Evolutionary conservation across 176 grass and related monocot species (phyloP), one percentile per base, ranked within the genome.

Genomic region (Lolium rigidum): DNA sequence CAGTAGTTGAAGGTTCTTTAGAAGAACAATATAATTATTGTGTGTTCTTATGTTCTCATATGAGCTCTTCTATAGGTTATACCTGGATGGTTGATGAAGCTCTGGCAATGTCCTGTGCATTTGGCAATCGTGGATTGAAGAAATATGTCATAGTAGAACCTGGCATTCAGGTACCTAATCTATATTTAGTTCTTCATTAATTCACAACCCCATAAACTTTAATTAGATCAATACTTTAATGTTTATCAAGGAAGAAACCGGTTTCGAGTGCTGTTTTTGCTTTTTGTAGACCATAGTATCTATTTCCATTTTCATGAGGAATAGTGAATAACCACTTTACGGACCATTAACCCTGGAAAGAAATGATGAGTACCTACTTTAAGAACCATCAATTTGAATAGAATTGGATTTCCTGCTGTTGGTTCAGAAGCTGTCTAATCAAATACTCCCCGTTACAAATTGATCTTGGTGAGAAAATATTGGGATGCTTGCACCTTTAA

Each of bases 21-120:
- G 20, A 85, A 70, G 8, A 43, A 76, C 64, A 51, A 22, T 76
- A 26, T 46, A 56, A 37, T 15, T 62, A 13, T 68, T 66, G 14
- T 82, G 64, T 70, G 3, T 87, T 82, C 46, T 76, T 70, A 12
- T 14, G 26, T 18, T 43, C 86, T 72, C n/a, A 22, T 48, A 85
- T 68, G 85, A 82, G 57, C 85, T 58, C 59, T 74, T 55, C 76
- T 87, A 55, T 79, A 94, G 91, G 92, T 47, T 73, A 47, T 77
- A 98, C 95, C 60, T 98, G 88, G 88, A 95, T 91, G 70, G 93
- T 94, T 55, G 90, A 86, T 67, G 93, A 89, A 82, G 87, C 92
- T 59, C 80, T 98, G 56, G 91, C 91, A 74, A 95, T 98, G 93
- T 98, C 95, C 25, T 90, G 91, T 80, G 95, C 95, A 61, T 98